A percentile compares a stretch with the other conserved stretches of the same genome.
phyloP scores from a whole-genome alignment of 257 asterid genomes.

The Dorcoceras hygrometricum region DNA sequence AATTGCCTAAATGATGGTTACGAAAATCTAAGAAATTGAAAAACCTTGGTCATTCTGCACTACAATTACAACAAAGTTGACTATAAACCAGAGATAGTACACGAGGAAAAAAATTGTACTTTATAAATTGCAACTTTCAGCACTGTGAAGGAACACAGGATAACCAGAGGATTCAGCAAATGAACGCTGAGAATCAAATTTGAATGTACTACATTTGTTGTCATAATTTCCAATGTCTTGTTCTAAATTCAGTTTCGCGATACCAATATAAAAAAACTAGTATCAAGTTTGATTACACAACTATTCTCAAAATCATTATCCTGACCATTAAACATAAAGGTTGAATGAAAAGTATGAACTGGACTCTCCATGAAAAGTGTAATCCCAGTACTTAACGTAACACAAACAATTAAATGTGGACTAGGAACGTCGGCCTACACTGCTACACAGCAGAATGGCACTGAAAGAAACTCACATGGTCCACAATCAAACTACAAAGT shows the following conservation, averaged over 20 bases:
- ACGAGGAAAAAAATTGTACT: neutral
- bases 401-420: neutral
- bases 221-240: neutral
- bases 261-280: conserved; percentile 4
- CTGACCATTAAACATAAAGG: neutral
- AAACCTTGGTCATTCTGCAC: neutral
- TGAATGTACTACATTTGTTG: no score
- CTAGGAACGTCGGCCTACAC: neutral
- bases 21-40: neutral
- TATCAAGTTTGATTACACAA: conserved; percentile 6
- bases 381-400: neutral
- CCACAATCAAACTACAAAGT: conserved; percentile 6
- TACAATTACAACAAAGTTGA: no score
- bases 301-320: neutral
- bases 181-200: no score
- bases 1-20: neutral
- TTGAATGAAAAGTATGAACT: no score
- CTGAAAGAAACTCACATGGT: neutral
- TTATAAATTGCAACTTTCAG: neutral
- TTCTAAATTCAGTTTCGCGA: neutral
- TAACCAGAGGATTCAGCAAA: no score
- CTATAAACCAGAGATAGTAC: neutral
- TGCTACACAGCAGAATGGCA: conserved; percentile 4
- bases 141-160: neutral
- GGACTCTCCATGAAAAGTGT: neutral